Evolutionary conservation across 257 asterid species (phyloP).

Genomic region (Solanum sitiens): DNA sequence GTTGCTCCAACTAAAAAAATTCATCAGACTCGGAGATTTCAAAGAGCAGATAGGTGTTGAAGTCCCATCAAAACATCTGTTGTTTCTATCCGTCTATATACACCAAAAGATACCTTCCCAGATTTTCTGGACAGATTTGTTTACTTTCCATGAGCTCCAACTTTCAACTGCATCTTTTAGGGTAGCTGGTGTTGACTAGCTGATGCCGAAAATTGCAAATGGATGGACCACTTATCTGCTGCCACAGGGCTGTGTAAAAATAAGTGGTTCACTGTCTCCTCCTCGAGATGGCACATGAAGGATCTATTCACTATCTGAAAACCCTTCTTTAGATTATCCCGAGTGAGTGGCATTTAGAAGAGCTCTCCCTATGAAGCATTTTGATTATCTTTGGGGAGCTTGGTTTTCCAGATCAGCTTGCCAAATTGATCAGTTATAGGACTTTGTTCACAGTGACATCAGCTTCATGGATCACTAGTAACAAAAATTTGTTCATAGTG

Average conservation of each 20-base stretch:
- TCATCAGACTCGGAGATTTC: neutral
- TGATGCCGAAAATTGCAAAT: neutral
- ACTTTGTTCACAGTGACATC: neutral
- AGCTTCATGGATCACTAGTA: neutral
- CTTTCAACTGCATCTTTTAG: neutral
- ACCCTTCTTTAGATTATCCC: neutral
- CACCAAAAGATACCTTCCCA: neutral
- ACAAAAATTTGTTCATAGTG: neutral
- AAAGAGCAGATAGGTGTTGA: neutral
- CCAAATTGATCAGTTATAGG: neutral
- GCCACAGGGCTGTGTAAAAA: neutral
- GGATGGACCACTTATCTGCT: neutral
- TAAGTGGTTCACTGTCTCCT: neutral
- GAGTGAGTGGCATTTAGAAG: neutral
- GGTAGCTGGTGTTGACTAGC: neutral
- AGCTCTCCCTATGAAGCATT: neutral
- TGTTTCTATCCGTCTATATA: neutral
- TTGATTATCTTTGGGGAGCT: neutral
- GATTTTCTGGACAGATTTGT: neutral
- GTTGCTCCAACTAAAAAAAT: neutral
- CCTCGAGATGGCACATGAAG: neutral
- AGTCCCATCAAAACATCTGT: neutral
- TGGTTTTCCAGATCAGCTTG: neutral
- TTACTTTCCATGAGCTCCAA: neutral
- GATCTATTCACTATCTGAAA: neutral